Percentiles rank a stretch among this genome's conserved stretches.
Conservation (phyloP, 2,329 filamentous ascomycete species). For the Macrophomina tecta region DNA sequence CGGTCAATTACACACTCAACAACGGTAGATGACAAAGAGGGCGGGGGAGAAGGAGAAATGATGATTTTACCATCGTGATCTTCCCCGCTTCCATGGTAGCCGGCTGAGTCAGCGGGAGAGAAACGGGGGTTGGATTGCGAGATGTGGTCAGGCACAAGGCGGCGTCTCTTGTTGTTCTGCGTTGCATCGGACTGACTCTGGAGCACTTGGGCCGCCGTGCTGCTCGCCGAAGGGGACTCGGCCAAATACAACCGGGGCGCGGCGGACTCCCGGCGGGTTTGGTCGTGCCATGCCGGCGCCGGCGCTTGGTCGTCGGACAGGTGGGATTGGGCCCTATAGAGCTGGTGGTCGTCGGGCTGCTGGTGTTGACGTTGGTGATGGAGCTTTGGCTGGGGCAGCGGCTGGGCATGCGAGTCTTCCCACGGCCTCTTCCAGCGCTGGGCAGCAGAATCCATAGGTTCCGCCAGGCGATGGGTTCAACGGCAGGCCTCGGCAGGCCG, state of each 20-base stretch:
- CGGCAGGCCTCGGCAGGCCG: conserved; percentile 33
- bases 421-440: conserved; percentile 40
- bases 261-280: background rate
- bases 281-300: background rate
- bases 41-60: background rate
- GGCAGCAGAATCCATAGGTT: conserved; percentile 40
- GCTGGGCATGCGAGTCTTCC: conserved; percentile 34
- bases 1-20: conserved; percentile 24
- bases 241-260: conserved; percentile 3
- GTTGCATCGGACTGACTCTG: conserved; percentile 12
- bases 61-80: conserved; percentile 15
- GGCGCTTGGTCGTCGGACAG: background rate
- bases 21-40: conserved; percentile 24
- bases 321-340: background rate
- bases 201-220: background rate
- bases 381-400: background rate
- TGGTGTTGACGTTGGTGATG: background rate
- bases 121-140: conserved; percentile 1
- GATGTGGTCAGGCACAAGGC: conserved; percentile 1
- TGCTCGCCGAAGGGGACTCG: background rate
- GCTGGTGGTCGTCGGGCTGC: background rate
- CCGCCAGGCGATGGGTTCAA: conserved; percentile 32
- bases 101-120: conserved; percentile 24
- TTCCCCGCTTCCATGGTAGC: conserved; percentile 19
- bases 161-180: conserved; percentile 26